Percentiles rank a stretch among this genome's conserved stretches.
These are phyloP conservation scores for Trypanosoma vivax DNA, from an alignment of 208 protist genomes.

Conservation along the genomic window DNA sequence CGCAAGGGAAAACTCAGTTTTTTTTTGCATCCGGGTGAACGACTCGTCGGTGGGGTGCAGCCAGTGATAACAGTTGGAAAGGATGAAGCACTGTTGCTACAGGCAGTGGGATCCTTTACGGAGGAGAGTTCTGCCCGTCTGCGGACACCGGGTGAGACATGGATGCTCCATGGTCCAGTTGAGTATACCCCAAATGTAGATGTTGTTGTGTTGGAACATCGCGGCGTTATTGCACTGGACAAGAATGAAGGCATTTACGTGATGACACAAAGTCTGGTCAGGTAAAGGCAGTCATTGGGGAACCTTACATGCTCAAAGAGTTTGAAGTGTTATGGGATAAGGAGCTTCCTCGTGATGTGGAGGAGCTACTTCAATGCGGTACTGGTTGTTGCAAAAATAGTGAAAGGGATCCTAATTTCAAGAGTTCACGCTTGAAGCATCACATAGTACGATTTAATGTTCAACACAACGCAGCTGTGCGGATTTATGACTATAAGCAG, in stretches of 20 bases:
- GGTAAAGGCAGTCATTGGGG: constrained; percentile 83
- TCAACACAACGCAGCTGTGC: constrained; percentile 94
- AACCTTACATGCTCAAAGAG: constrained; percentile 91
- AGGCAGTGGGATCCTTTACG: constrained; percentile 78
- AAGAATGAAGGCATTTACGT: constrained; percentile 98
- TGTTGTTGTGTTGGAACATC: constrained; percentile 88
- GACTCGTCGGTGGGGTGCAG: constrained; percentile 76
- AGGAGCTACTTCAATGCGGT: constrained; percentile 81
- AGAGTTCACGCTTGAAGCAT: constrained; percentile 40
- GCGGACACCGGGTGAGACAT: constrained; percentile 84
- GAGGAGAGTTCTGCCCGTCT: constrained; percentile 28
- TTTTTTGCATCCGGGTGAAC: constrained; percentile 94
- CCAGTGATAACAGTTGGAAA: constrained; percentile 81
- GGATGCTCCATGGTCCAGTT: constrained; percentile 92
- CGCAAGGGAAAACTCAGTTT: constrained; percentile 86
- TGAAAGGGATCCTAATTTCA: constrained; percentile 24
- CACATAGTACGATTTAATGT: constrained; percentile 93
- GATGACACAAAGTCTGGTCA: constrained; percentile 84
- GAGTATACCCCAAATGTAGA: constrained; percentile 89
- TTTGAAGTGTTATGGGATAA: constrained; percentile 95
- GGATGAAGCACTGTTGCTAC: constrained; percentile 93
- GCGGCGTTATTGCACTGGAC: constrained; percentile 90
- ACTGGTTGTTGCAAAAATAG: constrained; percentile 30
- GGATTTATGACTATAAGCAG: constrained; percentile 94
- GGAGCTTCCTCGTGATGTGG: constrained; percentile 80